Evolutionary conservation across 768 basidiomycete species (phyloP), one percentile per base, ranked within the genome.

Genomic region (Phylloporus sp.): DNA sequence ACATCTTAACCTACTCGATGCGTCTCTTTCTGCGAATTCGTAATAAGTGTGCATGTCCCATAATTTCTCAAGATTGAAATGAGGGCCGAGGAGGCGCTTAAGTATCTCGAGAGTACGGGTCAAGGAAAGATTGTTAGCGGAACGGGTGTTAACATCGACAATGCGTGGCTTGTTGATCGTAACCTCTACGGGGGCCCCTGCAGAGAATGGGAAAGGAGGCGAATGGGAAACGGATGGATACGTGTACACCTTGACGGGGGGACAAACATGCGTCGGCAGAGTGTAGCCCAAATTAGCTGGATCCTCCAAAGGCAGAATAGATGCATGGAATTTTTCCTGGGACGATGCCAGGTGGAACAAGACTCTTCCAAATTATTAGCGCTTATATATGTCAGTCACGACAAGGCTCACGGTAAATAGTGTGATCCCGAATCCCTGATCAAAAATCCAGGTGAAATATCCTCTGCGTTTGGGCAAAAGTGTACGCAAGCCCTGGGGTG

Each of bases 21-120:
- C 69, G 36, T 68, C 57, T 22, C 76, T 61, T 49, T 71, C 69
- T 8, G 48, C 61, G 37, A 73, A 73, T 51, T 73, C 72, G 52
- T 72, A 75, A 53, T 68, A 66, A 9, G 71, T 73, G 46, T 76
- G 75, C 56, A 61, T 67, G 45, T 74, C 71, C 73, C 75, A 77
- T 13, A 74, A 54, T 46, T 65, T 64, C 60, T 77, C 76, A 4
- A 76, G 60, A 38, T 72, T 64, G 45, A 69, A 73, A 53, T 67
- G 63, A 34, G 75, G 76, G 1, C 75, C 75, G 21, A 73, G 47
- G 35, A 65, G 50, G 31, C 60, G 58, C 36, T 64, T 62, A 23
- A 71, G 58, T 22, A 67, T 56, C 43, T 64, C 68, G 20, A 73
- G 59, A 31, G 70, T 71, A 15, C 72, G 61, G 23, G 65, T 69